Base-by-base conservation (phyloP, 345 rosid genomes). In the Moricandia moricandioides region DNA sequence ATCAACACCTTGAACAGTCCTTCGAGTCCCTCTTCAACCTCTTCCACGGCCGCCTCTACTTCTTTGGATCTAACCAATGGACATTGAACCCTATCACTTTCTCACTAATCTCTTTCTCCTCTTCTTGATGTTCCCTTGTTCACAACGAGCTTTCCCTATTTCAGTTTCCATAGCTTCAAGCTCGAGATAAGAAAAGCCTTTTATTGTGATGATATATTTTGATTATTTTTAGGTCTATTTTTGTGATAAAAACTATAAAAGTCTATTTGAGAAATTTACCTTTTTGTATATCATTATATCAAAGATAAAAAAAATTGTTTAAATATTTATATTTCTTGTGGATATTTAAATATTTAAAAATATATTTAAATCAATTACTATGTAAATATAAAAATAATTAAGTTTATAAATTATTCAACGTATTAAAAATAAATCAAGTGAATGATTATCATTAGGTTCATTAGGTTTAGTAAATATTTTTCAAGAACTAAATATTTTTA, bases 1-100 rank as follows among this genome's bases (percentile, higher is more conserved):
- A 86, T 86, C 74, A 85, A 73, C 35, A 77, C 78, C 83, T 85
- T 85, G 65, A 87, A 89, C 81, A 87, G 54, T 54, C 86, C 65
- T 63, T 91, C 91, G 61, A 86, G 76, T 14, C 69, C 83, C 54
- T 82, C 76, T 68, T 91, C 94, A 64, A 89, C 56, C 56, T 81
- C 87, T 76, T 82, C 84, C 71, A 86, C 77, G 54, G 74, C 54
- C 8, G 10, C 16, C 17, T 86, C 91, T 77, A 87, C 72, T 39
- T 33, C 70, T 65, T 83, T 86, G 64, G 86, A 81, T 62, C 71
- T 73, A 55, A 43, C 54, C 72, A 72, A 73, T 26, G 86, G 12
- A n/a, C 16, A 45, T 45, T 13, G 17, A 45, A 45, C 13, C 51
- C 49, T 11, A 1, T 13, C 16, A 45, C 45, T 39, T 39, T 11